Base-by-base conservation (phyloP, 352 stramenopile species). In the Thalassiosira mediterranea region DNA sequence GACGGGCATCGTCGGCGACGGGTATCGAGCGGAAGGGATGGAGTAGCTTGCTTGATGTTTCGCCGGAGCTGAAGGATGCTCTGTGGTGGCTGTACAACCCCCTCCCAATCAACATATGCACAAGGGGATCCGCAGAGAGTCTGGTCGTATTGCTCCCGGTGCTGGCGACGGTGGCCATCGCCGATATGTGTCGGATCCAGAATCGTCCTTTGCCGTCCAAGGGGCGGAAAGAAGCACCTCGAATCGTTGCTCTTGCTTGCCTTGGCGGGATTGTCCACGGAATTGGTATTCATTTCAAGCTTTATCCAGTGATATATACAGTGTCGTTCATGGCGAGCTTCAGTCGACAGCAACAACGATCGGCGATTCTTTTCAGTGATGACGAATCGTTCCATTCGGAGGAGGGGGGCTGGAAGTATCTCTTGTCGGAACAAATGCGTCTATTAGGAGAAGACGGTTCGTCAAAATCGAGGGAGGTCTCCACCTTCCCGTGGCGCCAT, bases 81-180 rank as follows among this genome's bases (percentile, higher is more conserved):
- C 74, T 98, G 21, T 91, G 79, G 79, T 99, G 97, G 96, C 80
- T 98, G 15, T 98, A 98, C 64, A 98, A 99, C 76, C 97, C 97
- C 15, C 94, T 99, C 58, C 96, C 96, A 15, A 95, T 99, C 52
- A 99, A 98, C 64, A 98, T 99, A 76, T 99, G 96, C 61, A 99
- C 97, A n/a, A 90, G 97, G 34, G 97, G 97, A 46, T 98, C 97
- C 60, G 93, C 96, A 8, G 97, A 99, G 81, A 95, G 94, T 42
- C 91, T 99, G 53, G 94, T 99, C 19, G 95, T 99, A 54, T 83
- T 99, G 57, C 70, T 98, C 2, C 95, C 95, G 5, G 84, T 98
- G 23, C 78, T 95, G 11, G 42, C 84, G 4, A 91, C 86, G 0
- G 66, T 91, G 66, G 78, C 68, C n/a, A 7, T 92, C 21, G 58